Evolutionary conservation across 106 monocot genomes (phyloP).

Genomic region (Triglochin maritima): DNA sequence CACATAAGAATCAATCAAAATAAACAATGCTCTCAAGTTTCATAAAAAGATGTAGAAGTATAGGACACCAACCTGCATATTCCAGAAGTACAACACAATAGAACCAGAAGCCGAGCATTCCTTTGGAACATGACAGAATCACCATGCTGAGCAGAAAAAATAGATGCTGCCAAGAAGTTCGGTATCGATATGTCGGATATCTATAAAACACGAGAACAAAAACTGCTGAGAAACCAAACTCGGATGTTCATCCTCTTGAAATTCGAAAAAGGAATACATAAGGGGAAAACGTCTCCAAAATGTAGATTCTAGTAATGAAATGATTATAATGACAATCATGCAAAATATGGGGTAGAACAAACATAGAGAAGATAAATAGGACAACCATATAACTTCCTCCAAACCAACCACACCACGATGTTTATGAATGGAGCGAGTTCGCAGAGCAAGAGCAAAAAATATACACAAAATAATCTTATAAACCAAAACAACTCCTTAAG

Average conservation of each 20-base stretch:
- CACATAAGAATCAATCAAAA: no score
- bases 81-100: constrained; percentile 78
- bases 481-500: no score
- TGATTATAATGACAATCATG: neutral
- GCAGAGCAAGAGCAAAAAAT: no score
- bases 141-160: constrained; percentile 86
- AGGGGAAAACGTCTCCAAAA: neutral
- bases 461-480: no score
- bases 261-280: neutral
- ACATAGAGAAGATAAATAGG: neutral
- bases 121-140: constrained; percentile 43
- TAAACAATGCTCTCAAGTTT: no score
- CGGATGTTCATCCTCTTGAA: neutral
- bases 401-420: no score
- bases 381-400: neutral
- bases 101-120: constrained; percentile 54
- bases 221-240: neutral
- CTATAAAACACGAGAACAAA: constrained; percentile 23
- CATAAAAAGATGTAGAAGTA: neutral
- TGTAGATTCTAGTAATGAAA: neutral
- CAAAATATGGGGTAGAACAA: neutral
- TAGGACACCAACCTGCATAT: constrained; percentile 62
- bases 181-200: constrained; percentile 81
- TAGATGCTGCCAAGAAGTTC: constrained; percentile 89
- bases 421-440: no score